phyloP scores from a whole-genome alignment of 495 filamentous ascomycete genomes.

The Hypoxylon fragiforme region DNA sequence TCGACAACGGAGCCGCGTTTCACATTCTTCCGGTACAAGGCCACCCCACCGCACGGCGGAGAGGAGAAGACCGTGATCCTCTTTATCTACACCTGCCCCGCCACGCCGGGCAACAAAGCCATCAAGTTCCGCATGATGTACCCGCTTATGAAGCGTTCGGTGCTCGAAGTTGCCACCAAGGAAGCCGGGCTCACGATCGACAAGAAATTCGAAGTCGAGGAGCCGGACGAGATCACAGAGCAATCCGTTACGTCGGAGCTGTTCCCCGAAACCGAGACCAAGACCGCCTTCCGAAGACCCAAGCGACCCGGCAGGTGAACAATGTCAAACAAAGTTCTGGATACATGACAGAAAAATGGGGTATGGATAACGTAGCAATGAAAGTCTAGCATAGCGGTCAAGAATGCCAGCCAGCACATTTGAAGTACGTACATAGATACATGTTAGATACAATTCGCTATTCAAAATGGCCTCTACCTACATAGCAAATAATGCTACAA shows the following conservation, averaged over 20 bases:
- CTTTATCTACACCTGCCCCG: conserved; percentile 94
- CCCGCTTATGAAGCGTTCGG: conserved; percentile 76
- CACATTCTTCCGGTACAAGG: conserved; percentile 78
- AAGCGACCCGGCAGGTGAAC: conserved; percentile 74
- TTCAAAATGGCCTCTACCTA: neutral
- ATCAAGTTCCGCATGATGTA: conserved; percentile 97
- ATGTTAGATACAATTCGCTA: conserved; percentile 7
- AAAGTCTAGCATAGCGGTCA: neutral
- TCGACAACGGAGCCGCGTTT: conserved; percentile 84
- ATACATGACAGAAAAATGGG: neutral
- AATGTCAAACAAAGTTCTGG: neutral
- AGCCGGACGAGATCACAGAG: conserved; percentile 78
- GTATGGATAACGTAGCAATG: too few relatives aligned
- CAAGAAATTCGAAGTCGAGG: conserved; percentile 68
- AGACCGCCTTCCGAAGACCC: conserved; percentile 81
- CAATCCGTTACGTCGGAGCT: conserved; percentile 74
- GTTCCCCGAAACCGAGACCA: conserved; percentile 68
- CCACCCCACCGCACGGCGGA: conserved; percentile 50
- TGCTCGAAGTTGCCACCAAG: conserved; percentile 65
- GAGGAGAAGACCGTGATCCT: conserved; percentile 66
- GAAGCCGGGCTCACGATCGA: conserved; percentile 72
- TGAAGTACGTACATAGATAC: too few relatives aligned
- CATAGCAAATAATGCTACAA: too few relatives aligned
- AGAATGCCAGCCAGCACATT: conserved; percentile 15
- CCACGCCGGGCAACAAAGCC: conserved; percentile 60